Base-by-base conservation (phyloP, 2,329 filamentous ascomycete species). In the Tolypocladium tundrense region DNA sequence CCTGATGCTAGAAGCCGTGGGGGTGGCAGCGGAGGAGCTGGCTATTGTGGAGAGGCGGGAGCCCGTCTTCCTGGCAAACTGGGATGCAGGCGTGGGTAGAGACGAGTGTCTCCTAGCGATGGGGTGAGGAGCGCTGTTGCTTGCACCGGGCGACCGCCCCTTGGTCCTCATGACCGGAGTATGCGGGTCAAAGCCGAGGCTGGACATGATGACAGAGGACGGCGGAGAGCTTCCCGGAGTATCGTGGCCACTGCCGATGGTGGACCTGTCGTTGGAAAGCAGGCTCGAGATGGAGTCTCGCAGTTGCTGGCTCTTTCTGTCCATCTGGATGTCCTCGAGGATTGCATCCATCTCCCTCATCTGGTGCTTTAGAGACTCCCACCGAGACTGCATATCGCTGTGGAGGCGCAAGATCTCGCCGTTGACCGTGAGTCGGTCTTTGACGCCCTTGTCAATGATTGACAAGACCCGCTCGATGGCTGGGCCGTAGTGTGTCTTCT, bases 371-470 rank as follows among this genome's bases (percentile, higher is more conserved):
- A 97, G 76, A 4, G 83, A 81, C 62, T 87, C 83, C 84, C 92
- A 95, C 65, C 88, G 87, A n/a, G 84, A 79, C 67, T 91, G 87
- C 76, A 97, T 88, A 66, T 97, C 92, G 8, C 85, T 83, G 66
- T 96, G 88, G 39, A 97, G 78, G 51, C 91, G 85, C 35, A 97
- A 73, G 61, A 97, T 94, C 73, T 97, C 94, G 51, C 94, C 94
- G 68, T 99, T 97, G 57, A 97, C 91, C 0, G 94, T 97, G 54
- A 97, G 78, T n/a, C 94, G 85, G 68, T 97, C 91, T 69, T 90
- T 89, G 67, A 97, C 88, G n/a, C 94, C 94, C 69, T 91, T 93
- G 65, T 97, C 91, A 55, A 97, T 97, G 68, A 97, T 95, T 43
- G 88, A 86, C 21, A 97, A 75, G 9, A 99, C 91, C 48, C 92